phyloP scores from a whole-genome alignment of 1,139 yeast genomes.

The Candida gigantensis region DNA sequence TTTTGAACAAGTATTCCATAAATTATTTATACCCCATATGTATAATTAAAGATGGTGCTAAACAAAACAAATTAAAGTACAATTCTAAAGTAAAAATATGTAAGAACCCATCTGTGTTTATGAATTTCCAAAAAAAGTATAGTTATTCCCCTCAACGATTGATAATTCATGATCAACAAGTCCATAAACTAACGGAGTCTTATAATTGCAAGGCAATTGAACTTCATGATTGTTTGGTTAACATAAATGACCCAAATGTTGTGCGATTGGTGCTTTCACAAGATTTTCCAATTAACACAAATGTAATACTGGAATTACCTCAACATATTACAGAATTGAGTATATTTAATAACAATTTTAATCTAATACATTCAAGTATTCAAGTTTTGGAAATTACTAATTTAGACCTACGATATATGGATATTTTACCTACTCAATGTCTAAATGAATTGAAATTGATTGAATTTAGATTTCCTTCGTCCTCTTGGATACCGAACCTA shows the following conservation, averaged over 20 bases:
- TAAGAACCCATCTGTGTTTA: constrained; percentile 2
- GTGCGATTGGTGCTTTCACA: too few species aligned
- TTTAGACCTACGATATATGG: constrained; percentile 3
- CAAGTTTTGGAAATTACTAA: constrained; percentile 1
- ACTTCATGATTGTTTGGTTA: too few species aligned
- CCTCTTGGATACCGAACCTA: background rate
- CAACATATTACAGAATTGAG: constrained; percentile 2
- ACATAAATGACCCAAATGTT: too few species aligned
- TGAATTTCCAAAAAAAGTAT: background rate
- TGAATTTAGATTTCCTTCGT: constrained; percentile 1
- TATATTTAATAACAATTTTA: constrained; percentile 1
- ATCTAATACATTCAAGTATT: constrained; percentile 2
- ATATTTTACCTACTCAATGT: background rate
- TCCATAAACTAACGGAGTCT: too few species aligned
- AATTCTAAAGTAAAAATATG: constrained; percentile 1
- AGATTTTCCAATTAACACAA: too few species aligned
- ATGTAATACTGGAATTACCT: constrained; percentile 1
- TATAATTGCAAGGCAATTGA: too few species aligned
- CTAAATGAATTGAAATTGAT: constrained; percentile 5
- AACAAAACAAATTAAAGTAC: background rate
- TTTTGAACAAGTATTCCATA: constrained; percentile 5
- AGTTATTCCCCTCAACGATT: constrained; percentile 2
- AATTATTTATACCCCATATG: constrained; percentile 8
- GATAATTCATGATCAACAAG: background rate
- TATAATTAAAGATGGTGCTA: background rate